Percentiles rank a stretch among this genome's conserved stretches.
These are phyloP conservation scores for Andrographis paniculata DNA, from an alignment of 305 asterid species.

Conservation along the genomic window DNA sequence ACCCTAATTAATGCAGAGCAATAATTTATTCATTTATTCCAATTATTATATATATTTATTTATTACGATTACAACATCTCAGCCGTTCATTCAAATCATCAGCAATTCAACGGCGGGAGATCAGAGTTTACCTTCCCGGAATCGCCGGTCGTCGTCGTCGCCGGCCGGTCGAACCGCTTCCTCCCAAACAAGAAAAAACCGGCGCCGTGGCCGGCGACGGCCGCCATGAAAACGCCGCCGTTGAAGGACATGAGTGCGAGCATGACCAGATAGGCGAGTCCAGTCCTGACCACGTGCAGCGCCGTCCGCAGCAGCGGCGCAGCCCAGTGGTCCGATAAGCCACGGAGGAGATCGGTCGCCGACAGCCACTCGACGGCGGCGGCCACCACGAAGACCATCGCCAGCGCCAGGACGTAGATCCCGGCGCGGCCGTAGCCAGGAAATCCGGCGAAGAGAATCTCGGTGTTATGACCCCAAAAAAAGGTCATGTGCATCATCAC, in stretches of 20 bases:
- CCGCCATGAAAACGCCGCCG: constrained; percentile 56
- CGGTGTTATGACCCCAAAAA: constrained; percentile 74
- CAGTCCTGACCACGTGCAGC: constrained; percentile 36
- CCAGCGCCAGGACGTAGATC: constrained; percentile 50
- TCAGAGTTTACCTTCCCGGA: no score
- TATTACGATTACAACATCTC: no score
- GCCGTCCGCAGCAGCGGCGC: constrained; percentile 36
- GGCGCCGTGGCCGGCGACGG: constrained; percentile 47
- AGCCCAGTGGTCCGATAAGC: constrained; percentile 15
- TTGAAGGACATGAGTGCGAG: constrained; percentile 80
- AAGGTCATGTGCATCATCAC: constrained; percentile 93
- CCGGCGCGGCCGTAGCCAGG: constrained; percentile 56
- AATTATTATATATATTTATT: no score
- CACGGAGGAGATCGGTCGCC: constrained; percentile 16
- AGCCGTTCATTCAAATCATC: no score
- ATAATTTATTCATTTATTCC: no score
- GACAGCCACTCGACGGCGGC: constrained; percentile 53
- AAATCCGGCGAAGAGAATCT: constrained; percentile 60
- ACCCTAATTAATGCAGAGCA: no score
- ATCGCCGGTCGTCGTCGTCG: no score
- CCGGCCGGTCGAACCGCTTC: no score
- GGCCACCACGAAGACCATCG: constrained; percentile 36
- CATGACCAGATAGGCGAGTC: constrained; percentile 60
- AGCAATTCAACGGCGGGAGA: no score
- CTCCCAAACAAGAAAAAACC: constrained; percentile 58